A percentile compares a stretch with the other conserved stretches of the same genome.
Evolutionary conservation across 352 stramenopile species (phyloP).

Genomic region (Phytophthora ramorum): DNA sequence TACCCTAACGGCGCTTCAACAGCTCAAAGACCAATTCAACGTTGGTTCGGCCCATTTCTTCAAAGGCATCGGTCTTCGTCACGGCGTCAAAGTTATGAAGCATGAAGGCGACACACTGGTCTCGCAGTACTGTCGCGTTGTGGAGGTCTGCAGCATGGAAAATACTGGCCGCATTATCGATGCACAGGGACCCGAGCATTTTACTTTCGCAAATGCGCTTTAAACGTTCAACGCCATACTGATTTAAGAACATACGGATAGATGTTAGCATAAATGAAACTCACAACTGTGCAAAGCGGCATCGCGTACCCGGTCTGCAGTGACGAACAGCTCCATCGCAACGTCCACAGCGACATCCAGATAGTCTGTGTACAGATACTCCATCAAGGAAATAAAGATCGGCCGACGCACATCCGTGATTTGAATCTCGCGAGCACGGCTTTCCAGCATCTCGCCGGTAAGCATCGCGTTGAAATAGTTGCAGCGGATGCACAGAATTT

Average conservation of each 20-base stretch:
- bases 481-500: conserved; percentile 94
- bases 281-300: background rate
- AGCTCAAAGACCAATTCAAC: conserved; percentile 99
- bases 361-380: conserved; percentile 97
- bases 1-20: conserved; percentile 78
- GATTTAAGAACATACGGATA: conserved; percentile 3
- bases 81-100: conserved; percentile 97
- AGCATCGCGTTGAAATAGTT: conserved; percentile 95
- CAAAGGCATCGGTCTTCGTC: conserved; percentile 96
- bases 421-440: conserved; percentile 86
- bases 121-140: conserved; percentile 92
- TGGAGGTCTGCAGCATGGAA: conserved; percentile 97
- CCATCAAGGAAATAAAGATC: conserved; percentile 95
- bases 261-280: conserved; percentile 14
- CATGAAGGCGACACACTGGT: conserved; percentile 97
- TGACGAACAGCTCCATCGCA: conserved; percentile 95
- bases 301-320: conserved; percentile 78
- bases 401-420: conserved; percentile 92
- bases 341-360: conserved; percentile 92
- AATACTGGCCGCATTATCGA: conserved; percentile 96
- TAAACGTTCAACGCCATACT: conserved; percentile 89
- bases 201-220: conserved; percentile 96
- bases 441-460: conserved; percentile 93
- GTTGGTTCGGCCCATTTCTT: conserved; percentile 98
- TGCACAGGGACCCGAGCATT: conserved; percentile 95